Conservation (phyloP, 202 grass and related monocot genomes). For the Carex sylvatica region DNA sequence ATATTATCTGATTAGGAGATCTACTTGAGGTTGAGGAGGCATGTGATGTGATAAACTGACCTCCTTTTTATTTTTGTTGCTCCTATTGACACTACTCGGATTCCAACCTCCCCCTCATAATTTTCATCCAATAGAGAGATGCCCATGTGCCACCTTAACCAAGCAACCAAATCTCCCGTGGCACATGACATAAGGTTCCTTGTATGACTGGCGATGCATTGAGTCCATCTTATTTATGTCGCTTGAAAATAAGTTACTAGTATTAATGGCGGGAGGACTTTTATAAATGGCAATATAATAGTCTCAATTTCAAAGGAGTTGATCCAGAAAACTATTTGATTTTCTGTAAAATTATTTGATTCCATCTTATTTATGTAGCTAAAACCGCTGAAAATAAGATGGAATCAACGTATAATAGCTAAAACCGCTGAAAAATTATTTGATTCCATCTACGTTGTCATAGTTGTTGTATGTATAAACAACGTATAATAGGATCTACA, state of each 20-base stretch:
- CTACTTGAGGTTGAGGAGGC: not conserved
- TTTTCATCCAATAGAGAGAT: constrained; percentile 37
- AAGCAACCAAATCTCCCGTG: not conserved
- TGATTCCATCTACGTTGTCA: no score
- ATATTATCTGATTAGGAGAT: constrained; percentile 27
- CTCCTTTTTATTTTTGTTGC: constrained; percentile 7
- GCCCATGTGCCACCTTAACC: constrained; percentile 51
- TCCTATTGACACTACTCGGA: constrained; percentile 25
- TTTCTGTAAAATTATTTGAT: not conserved
- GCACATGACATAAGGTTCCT: not conserved
- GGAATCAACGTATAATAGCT: no score
- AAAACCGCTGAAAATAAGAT: no score
- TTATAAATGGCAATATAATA: not conserved
- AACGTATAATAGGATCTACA: no score
- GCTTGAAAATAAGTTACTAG: no score
- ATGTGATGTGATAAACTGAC: constrained; percentile 2
- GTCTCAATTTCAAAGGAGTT: not conserved
- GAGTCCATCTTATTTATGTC: no score
- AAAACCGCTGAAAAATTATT: no score
- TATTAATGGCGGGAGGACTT: not conserved
- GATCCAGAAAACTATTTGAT: not conserved
- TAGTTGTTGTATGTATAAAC: no score
- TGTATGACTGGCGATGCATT: not conserved
- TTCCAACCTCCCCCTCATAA: constrained; percentile 12
- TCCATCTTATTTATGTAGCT: not conserved